phyloP scores from a whole-genome alignment of 805 yeast genomes.

The Starmerella apis region DNA sequence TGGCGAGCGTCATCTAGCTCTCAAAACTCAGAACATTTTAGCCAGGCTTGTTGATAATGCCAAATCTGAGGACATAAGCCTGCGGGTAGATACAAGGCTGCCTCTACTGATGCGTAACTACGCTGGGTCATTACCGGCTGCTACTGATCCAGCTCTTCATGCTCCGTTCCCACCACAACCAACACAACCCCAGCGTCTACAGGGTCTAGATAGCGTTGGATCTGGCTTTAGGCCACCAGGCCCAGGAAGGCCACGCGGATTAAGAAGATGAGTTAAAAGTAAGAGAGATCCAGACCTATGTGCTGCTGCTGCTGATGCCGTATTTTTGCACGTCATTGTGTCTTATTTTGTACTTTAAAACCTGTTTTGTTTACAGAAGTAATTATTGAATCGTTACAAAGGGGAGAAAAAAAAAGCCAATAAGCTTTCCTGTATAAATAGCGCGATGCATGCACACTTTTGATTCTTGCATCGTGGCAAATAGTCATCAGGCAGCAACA shows the following conservation, averaged over 20 bases:
- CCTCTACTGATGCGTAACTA: conserved; percentile 69
- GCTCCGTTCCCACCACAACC: conserved; percentile 5
- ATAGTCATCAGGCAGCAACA: too few relatives aligned
- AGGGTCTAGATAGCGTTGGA: conserved; percentile 1
- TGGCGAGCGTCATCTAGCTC: conserved; percentile 31
- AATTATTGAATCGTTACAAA: neutral
- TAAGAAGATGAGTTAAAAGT: neutral
- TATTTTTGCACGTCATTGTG: too few relatives aligned
- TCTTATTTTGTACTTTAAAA: neutral
- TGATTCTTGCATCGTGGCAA: conserved; percentile 1
- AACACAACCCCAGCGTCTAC: conserved; percentile 12
- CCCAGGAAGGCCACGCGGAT: conserved; percentile 1
- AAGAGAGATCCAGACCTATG: too few relatives aligned
- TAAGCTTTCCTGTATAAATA: neutral
- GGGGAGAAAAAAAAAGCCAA: neutral
- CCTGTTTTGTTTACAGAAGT: neutral
- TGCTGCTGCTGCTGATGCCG: too few relatives aligned
- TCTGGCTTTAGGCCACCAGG: neutral
- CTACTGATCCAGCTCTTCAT: conserved; percentile 17
- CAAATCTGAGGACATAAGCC: conserved; percentile 20
- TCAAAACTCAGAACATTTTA: conserved; percentile 33
- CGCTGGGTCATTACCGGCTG: conserved; percentile 60
- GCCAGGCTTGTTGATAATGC: conserved; percentile 36
- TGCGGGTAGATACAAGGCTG: conserved; percentile 32
- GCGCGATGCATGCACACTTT: conserved; percentile 2